phyloP scores from a whole-genome alignment of 768 basidiomycete genomes.

The Hygrophorus pudorinus region DNA sequence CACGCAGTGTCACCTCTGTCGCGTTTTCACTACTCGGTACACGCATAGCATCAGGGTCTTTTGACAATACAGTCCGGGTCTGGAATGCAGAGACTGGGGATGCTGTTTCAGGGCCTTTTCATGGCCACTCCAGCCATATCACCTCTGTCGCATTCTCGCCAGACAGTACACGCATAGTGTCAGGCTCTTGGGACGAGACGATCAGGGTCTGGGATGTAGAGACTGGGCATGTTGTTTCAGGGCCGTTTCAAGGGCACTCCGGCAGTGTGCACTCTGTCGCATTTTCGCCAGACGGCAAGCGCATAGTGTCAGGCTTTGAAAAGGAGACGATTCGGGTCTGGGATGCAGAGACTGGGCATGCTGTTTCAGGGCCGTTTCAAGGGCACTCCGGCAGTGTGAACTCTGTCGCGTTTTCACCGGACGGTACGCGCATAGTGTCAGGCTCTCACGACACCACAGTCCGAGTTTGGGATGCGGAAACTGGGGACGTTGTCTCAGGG shows the following conservation, averaged over 20 bases:
- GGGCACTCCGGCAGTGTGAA: constrained; percentile 10
- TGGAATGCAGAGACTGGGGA: constrained; percentile 8
- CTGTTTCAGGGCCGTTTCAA: neutral
- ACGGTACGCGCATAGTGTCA: too few species aligned
- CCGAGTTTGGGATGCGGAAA: too few species aligned
- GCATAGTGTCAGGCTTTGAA: constrained; percentile 13
- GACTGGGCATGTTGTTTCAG: neutral
- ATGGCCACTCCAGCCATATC: constrained; percentile 10
- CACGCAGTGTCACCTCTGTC: neutral
- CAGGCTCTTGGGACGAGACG: constrained; percentile 12
- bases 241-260: neutral
- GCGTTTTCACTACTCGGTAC: constrained; percentile 5
- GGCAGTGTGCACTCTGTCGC: constrained; percentile 13
- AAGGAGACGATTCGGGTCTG: constrained; percentile 13
- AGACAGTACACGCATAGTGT: constrained; percentile 13
- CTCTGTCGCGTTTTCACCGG: too few species aligned
- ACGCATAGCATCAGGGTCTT: constrained; percentile 1
- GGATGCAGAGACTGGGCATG: constrained; percentile 9
- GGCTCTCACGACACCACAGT: too few species aligned
- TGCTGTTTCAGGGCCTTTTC: neutral
- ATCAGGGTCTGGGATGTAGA: constrained; percentile 3
- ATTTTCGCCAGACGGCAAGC: constrained; percentile 17
- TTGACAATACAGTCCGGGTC: neutral
- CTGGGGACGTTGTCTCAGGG: too few species aligned
- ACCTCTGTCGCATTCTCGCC: constrained; percentile 19